Evolutionary conservation across 352 stramenopile species (phyloP).

Genomic region (Phytopythium litorale): DNA sequence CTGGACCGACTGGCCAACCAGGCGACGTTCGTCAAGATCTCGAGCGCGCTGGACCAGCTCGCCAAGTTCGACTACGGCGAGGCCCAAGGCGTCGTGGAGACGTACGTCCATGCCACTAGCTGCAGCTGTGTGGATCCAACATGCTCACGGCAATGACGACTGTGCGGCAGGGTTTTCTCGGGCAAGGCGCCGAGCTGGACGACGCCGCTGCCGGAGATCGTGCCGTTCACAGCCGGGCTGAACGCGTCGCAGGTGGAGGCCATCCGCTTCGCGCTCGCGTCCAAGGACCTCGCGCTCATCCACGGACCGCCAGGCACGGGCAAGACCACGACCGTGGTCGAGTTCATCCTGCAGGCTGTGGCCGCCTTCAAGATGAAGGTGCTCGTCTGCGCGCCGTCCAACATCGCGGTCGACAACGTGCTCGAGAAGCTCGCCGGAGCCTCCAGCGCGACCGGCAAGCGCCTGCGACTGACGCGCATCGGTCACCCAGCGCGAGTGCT

Average conservation of each 20-base stretch:
- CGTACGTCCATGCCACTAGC: constrained; percentile 27
- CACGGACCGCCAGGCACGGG: constrained; percentile 92
- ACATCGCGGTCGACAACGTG: constrained; percentile 99
- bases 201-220: constrained; percentile 42
- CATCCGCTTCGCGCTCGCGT: constrained; percentile 77
- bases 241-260: constrained; percentile 78
- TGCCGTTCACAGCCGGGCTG: constrained; percentile 43
- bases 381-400: constrained; percentile 96
- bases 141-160: too few species aligned
- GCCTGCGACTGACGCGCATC: constrained; percentile 63
- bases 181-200: constrained; percentile 43
- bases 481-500: constrained; percentile 95
- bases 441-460: constrained; percentile 11
- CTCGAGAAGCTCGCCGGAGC: constrained; percentile 89
- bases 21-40: constrained; percentile 78
- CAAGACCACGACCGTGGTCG: constrained; percentile 97
- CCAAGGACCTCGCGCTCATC: constrained; percentile 88
- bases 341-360: constrained; percentile 95
- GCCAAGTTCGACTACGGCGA: constrained; percentile 55
- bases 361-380: constrained; percentile 82
- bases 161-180: constrained; percentile 43
- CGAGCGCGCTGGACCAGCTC: constrained; percentile 56
- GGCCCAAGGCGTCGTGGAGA: constrained; percentile 57
- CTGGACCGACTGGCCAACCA: constrained; percentile 87
- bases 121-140: too few species aligned